Conservation (phyloP, 2,329 filamentous ascomycete genomes). For the Botrytis byssoidea region DNA sequence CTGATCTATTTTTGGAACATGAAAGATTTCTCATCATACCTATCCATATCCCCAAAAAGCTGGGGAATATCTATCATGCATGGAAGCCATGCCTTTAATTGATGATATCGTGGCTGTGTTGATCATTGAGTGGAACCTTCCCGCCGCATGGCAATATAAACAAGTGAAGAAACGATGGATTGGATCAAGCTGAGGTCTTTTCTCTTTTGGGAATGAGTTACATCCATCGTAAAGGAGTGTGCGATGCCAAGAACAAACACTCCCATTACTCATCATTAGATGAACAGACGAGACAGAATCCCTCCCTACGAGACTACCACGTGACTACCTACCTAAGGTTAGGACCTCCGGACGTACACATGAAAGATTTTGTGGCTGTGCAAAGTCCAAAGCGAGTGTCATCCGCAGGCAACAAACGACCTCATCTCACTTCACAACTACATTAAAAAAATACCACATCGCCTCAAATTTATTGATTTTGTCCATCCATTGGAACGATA, state of each 20-base stretch:
- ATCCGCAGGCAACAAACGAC: background rate
- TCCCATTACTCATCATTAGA: background rate
- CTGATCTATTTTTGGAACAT: background rate
- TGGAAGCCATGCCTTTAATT: background rate
- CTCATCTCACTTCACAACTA: background rate
- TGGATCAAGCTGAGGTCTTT: background rate
- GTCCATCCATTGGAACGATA: background rate
- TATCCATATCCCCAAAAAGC: background rate
- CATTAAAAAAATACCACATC: background rate
- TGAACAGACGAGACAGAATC: background rate
- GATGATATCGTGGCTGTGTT: conserved; percentile 3
- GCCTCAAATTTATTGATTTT: background rate
- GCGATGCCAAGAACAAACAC: background rate
- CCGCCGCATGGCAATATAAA: background rate
- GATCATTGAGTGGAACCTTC: background rate
- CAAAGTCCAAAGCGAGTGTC: background rate
- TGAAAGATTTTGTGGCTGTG: background rate
- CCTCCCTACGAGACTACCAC: background rate
- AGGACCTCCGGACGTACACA: background rate
- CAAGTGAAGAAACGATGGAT: background rate
- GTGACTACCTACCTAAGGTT: background rate
- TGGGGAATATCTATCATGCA: background rate
- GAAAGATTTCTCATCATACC: background rate
- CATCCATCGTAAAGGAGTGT: background rate
- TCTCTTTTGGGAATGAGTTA: background rate